Base-by-base conservation (phyloP, 2,329 filamentous ascomycete species). In the Penicillium paneum region DNA sequence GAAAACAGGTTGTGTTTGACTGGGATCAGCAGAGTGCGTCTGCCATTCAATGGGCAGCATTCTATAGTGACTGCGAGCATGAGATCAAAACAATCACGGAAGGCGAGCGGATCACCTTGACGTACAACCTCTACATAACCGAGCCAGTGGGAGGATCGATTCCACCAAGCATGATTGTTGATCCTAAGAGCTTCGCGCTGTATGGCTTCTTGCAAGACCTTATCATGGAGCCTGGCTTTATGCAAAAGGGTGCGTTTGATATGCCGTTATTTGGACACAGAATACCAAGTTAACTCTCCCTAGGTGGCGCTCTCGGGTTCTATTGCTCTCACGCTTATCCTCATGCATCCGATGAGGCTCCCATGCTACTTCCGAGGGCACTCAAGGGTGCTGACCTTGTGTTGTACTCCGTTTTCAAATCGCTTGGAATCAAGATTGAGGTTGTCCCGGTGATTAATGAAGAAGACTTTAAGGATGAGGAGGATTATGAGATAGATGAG, bases 61-160 rank as follows among this genome's bases (percentile, higher is more conserved):
- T 74, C 31, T 74, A 73, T 32, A 70, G 67, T 19, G 71, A 74
- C 50, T 72, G 69, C 42, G 67, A 71, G 49, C 69, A 73, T 52
- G 69, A 74, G 32, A 71, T 74, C 1, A 60, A 76, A 0, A 73
- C 78, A 13, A 76, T 86, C 6, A 79, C 69, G 0, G 59, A 68
- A 1, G 82, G 83, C 0, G 74, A 85, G 53, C 78, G 81, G 0
- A 57, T 86, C 15, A 85, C 81, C 0, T 64, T 87, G 21, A 86
- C 82, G 0, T 86, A 86, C 68, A 85, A 85, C 54, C 69, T 87
- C 1, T 83, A 76, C 57, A 67, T 74, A 11, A 68, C 70, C 2
- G 64, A 69, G 21, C 68, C 73, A 5, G 63, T 41, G 5, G 21
- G 68, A n/a, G 72, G 70, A 8, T 60, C 46, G 41, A 59, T 64